Base-by-base conservation (phyloP, 441 rosid species). In the Euphorbia corollata region DNA sequence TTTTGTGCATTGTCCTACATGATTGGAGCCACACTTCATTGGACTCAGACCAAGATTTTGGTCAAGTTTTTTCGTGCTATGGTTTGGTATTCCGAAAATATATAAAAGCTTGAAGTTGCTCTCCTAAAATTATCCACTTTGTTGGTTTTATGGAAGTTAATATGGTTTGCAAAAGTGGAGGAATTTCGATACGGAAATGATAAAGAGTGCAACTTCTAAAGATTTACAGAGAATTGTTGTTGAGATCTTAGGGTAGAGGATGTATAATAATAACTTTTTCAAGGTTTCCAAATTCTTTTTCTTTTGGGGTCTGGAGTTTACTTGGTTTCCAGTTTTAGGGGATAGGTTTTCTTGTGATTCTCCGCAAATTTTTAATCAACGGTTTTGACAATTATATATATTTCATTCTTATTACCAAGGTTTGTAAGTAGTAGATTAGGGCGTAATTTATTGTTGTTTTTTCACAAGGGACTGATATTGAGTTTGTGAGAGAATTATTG, bases 81-180 rank as follows among this genome's bases (percentile, higher is more conserved):
- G 59, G 70, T 36, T 64, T 53, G 24, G 22, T 60, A 36, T 63
- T 61, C 68, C 65, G 65, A 62, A 16, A 19, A 51, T 67, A 68
- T 64, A 50, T 55, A 60, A 63, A 77, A 77, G 76, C 76, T 74
- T 60, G 77, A 23, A 75, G 78, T 55, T 55, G 67, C 45, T 24
- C 61, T 73, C 68, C 13, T 59, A 51, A 68, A 64, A 62, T 43
- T 41, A 47, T 59, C 47, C 54, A 58, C 69, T 13, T 22, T 61
- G 18, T 43, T 47, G 39, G 73, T 64, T 63, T 65, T 64, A 32
- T 23, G 7, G 10, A 27, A 53, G 54, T 8, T 67, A 20, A 27
- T 68, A 60, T 65, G 55, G 41, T 65, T 58, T 62, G n/a, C 15
- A 60, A 63, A 53, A 53, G 57, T 10, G 27, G 36, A 67, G 18